Base-by-base conservation (phyloP, 306 rosid genomes). In the Citrullus colocynthis region DNA sequence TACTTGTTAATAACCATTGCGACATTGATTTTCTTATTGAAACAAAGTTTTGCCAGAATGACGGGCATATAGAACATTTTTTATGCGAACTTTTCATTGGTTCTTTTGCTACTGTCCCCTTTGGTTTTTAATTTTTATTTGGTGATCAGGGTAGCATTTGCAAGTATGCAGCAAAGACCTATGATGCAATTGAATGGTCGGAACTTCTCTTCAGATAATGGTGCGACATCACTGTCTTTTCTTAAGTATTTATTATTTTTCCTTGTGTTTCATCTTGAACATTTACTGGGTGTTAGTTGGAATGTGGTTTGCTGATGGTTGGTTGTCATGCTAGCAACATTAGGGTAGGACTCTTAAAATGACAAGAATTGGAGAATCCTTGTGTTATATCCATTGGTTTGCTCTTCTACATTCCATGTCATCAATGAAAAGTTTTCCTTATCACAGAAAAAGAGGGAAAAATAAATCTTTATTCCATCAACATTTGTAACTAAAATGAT, bases 171-270 rank as follows among this genome's bases (percentile, higher is more conserved):
- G 76, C 81, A 58, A 79, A 87, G 80, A 78, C 74, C 84, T 63
- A 41, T 90, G 42, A 81, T 69, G 77, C 84, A 82, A 86, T 77
- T 83, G 76, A 79, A 85, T 87, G 85, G 87, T 82, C 89, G 88
- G 74, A 82, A 74, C 39, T 93, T 91, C 82, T 91, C 98, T 79
- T 90, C 98, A 9, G 93, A 91, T 28, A 91, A 72, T 81, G 97
- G 97, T 89, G 76, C 78, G 85, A 76, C 76, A 57, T 82, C 28
- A 63, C 74, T 24, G 2, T 59, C 62, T 78, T 63, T 80, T 61
- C 79, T 55, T 32, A 52, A 52, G 30, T 5, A 3, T 34, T 74
- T 54, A 34, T 32, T 45, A 45, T 45, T 45, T 45, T 45, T 45
- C 15, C 51, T 45, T 45, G 51, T 45, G 51, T 45, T 45, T 45